These are phyloP conservation scores for Penicillium pulvis DNA, from an alignment of 495 filamentous ascomycete genomes.

Conservation along the genomic window DNA sequence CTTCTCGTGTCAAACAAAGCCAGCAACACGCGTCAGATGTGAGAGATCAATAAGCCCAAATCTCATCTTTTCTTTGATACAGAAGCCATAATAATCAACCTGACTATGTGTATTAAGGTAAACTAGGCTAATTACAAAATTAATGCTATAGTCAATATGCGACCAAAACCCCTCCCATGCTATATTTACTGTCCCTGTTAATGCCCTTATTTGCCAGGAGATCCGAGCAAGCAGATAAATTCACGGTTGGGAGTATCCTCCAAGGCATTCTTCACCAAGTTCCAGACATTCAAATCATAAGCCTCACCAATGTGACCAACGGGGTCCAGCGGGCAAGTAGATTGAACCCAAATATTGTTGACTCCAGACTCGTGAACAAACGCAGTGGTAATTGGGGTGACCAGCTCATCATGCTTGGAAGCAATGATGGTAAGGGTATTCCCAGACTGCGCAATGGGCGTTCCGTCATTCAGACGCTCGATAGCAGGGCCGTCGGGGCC, in stretches of 20 bases:
- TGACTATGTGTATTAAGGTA: not conserved
- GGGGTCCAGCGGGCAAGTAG: slow-evolving; percentile 45
- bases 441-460: slow-evolving; percentile 48
- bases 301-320: slow-evolving; percentile 57
- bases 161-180: not conserved
- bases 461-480: slow-evolving; percentile 41
- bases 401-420: slow-evolving; percentile 50
- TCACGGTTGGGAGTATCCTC: slow-evolving; percentile 37
- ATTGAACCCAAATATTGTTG: slow-evolving; percentile 48
- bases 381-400: slow-evolving; percentile 45
- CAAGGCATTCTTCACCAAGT: slow-evolving; percentile 54
- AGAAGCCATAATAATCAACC: too few relatives aligned
- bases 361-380: slow-evolving; percentile 51
- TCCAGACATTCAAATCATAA: slow-evolving; percentile 57
- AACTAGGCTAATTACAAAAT: not conserved
- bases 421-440: slow-evolving; percentile 53
- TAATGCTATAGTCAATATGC: not conserved
- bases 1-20: not conserved
- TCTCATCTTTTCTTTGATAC: too few relatives aligned
- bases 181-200: not conserved
- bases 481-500: slow-evolving; percentile 41
- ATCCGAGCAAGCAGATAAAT: slow-evolving; percentile 41
- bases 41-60: not conserved
- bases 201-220: slow-evolving; percentile 35
- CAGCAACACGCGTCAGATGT: not conserved